Evolutionary conservation across 768 basidiomycete genomes (phyloP).

Genomic region (Phylloporus sp.): DNA sequence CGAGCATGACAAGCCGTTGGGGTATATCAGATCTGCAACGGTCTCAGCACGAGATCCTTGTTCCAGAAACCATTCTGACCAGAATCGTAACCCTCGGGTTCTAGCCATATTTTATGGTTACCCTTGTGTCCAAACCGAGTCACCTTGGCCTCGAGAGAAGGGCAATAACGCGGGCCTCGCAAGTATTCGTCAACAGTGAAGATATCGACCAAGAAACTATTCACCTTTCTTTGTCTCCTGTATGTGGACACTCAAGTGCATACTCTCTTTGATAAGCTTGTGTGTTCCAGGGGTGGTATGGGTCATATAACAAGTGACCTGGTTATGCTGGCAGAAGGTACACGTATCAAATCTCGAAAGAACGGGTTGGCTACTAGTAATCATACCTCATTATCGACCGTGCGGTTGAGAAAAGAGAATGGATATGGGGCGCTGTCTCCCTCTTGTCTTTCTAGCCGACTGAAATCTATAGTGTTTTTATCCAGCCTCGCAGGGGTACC

Average conservation of each 20-base stretch:
- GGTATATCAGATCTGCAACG: constrained; percentile 74
- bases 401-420: constrained; percentile 71
- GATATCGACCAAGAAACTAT: not conserved
- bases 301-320: constrained; percentile 71
- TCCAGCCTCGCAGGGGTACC: constrained; percentile 83
- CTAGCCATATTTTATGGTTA: constrained; percentile 78
- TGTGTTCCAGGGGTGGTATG: constrained; percentile 72
- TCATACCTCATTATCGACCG: constrained; percentile 66
- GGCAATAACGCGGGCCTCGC: constrained; percentile 86
- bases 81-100: constrained; percentile 90
- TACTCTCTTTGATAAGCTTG: constrained; percentile 65
- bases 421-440: constrained; percentile 65
- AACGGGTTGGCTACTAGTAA: not conserved
- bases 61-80: constrained; percentile 38
- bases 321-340: constrained; percentile 51
- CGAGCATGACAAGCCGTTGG: constrained; percentile 85
- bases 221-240: constrained; percentile 84
- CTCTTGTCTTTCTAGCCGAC: constrained; percentile 53
- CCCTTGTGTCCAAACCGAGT: constrained; percentile 70
- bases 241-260: constrained; percentile 79
- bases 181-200: not conserved
- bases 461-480: constrained; percentile 66
- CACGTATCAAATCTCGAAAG: not conserved
- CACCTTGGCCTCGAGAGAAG: constrained; percentile 86
- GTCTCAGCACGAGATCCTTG: not conserved